A percentile compares a stretch with the other conserved stretches of the same genome.
These are phyloP conservation scores for Staphylotrichum tortipilum DNA, from an alignment of 495 filamentous ascomycete genomes.

Conservation along the genomic window DNA sequence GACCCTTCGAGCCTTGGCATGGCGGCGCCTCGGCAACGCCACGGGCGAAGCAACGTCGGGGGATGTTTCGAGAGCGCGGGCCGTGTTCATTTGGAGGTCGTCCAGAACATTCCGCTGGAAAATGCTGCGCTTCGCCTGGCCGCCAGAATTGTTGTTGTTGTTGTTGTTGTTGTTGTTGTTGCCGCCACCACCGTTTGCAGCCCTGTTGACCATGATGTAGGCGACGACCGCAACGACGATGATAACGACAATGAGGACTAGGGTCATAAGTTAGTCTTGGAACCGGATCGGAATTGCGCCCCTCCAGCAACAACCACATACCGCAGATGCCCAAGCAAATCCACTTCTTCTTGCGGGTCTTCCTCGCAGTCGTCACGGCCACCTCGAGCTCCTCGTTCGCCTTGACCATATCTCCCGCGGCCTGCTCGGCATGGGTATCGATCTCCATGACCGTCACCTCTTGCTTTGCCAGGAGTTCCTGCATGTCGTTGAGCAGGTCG, in stretches of 20 bases:
- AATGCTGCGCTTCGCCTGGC: slow-evolving; percentile 22
- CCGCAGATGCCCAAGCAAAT: slow-evolving; percentile 75
- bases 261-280: slow-evolving; percentile 13
- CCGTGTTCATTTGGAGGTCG: slow-evolving; percentile 24
- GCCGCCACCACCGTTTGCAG: slow-evolving; percentile 10
- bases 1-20: background rate
- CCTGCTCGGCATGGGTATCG: slow-evolving; percentile 71
- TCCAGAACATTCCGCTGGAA: slow-evolving; percentile 18
- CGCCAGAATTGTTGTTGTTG: background rate
- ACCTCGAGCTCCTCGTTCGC: slow-evolving; percentile 70
- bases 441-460: slow-evolving; percentile 68
- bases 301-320: slow-evolving; percentile 42
- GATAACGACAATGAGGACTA: slow-evolving; percentile 43
- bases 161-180: background rate
- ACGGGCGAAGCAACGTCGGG: slow-evolving; percentile 6
- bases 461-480: slow-evolving; percentile 73
- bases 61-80: slow-evolving; percentile 19
- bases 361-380: slow-evolving; percentile 71
- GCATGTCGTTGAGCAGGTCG: slow-evolving; percentile 73
- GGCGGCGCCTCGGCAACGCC: slow-evolving; percentile 2
- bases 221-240: slow-evolving; percentile 43
- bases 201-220: slow-evolving; percentile 32
- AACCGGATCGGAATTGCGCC: background rate
- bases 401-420: slow-evolving; percentile 65
- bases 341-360: slow-evolving; percentile 93